Base-by-base conservation (phyloP, 1,139 yeast genomes). In the Blastobotrys arbuscula region DNA sequence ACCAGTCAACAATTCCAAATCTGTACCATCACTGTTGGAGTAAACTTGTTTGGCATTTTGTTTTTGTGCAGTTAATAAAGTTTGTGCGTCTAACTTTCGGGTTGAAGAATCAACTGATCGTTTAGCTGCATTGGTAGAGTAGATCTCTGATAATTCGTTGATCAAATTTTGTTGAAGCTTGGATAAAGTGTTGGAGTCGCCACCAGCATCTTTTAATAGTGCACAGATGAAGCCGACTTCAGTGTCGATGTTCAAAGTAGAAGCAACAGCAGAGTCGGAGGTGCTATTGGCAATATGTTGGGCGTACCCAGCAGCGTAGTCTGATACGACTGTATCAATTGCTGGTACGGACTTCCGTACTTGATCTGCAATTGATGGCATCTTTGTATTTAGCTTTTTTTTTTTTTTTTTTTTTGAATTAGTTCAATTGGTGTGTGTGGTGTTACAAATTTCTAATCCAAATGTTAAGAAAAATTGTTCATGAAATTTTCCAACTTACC, bases 291-390 rank as follows among this genome's bases (percentile, higher is more conserved):
- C 79, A 21, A 89, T 73, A 68, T 88, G 92, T 54, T 84, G 82
- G 50, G 87, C 80, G 60, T 89, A 90, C 1, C 97, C 98, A 41
- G 84, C 83, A 2, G 95, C 95, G 62, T 90, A 90, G 55, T 89
- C 95, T 1, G 94, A 81, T 21, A 90, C 96, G n/a, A 89, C 81
- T 1, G 90, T 82, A 59, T 92, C 97, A 46, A 90, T 78, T 1
- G 86, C 75, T 2, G 96, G 94, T 6, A 83, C 94, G 0, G 96
- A 92, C 64, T 84, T 88, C 55, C 96, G 84, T n/a, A 90, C 82
- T 64, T 84, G 55, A 39, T 53, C 53, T 9, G 62, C 53, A 15
- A 57, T 42, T 18, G 49, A 38, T 7, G 42, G 20, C 51, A 45
- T 48, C 34, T 18, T 23, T n/a, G n/a, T 28, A 13, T 18, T 6